Evolutionary conservation across 1,284 basidiomycete genomes (phyloP), one percentile per base, ranked within the genome.

Genomic region (Sparassis latifolia): DNA sequence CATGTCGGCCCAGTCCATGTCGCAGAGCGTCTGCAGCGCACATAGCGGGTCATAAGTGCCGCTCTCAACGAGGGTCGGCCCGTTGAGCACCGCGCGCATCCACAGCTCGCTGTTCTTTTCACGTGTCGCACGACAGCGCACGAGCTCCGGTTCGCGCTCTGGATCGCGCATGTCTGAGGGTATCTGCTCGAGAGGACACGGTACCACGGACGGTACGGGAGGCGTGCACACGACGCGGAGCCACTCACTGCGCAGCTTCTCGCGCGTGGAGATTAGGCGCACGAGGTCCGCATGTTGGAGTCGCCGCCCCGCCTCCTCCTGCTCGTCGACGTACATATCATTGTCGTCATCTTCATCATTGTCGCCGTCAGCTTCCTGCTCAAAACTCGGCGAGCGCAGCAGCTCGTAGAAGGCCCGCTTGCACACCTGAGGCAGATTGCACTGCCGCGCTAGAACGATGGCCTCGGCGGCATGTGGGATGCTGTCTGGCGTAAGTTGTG

Each of bases 331-430:
- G 12, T 58, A 20, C 20, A 20, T 20, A 20, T 20, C 20, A 20
- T 55, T 10, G 12, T 43, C 46, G 7, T 43, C 3, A 33, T 47
- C 4, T 10, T 47, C 50, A 30, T 35, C 37, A 3, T 45, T 47
- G 30, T 55, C 53, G 10, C 49, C 52, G 2, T 47, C 33, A n/a
- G 47, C 50, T 10, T 52, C 52, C 49, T 65, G 63, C 1, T 62
- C 66, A 44, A 69, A 62, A 6, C 38, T 50, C 2, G 55, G 48
- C 9, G 58, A 56, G 20, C 68, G 60, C 2, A 68, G 55, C 27
- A 73, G 61, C 51, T 73, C 70, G 55, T 73, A 74, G 47, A 66
- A 66, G 3, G 69, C 68, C 35, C 60, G 58, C 50, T 72, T 71
- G 33, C 68, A 58, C 10, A 73, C 59, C 27, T 55, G 49, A 10